Base-by-base conservation (phyloP, 805 yeast species). In the Lachancea waltii region DNA sequence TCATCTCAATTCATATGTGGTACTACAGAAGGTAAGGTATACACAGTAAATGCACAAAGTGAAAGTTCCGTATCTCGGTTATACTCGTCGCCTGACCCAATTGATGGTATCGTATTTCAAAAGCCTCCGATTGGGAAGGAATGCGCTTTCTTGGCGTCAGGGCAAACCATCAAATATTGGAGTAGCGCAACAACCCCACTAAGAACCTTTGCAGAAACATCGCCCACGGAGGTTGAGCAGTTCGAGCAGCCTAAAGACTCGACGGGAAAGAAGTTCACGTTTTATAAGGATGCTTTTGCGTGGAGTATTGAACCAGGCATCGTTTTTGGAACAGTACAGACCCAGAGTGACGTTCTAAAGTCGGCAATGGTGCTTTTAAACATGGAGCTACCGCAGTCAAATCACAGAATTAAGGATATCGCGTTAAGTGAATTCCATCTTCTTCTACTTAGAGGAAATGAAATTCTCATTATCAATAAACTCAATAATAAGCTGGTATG, bases 341-440 rank as follows among this genome's bases (percentile, higher is more conserved):
- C 15, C 16, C 8, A 21, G 35, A 20, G 54, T 28, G 41, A 60
- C 47, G 54, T 63, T 33, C 38, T 62, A 45, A 43, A 57, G 38
- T 45, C 59, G 48, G 61, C 69, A 1, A 69, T 64, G 33, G 57
- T 72, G 15, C 38, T 71, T 24, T 52, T 70, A 9, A 60, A 58
- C 21, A 50, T 62, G 24, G 73, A 69, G 47, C 47, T 70, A 5
- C 67, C 72, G 1, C 55, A 55, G 7, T 51, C 61, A 1, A 40
- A 47, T 1, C 60, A 57, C 23, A 50, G 49, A n/a, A 54, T 68
- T 19, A 56, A 59, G 30, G 64, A 72, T 7, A 49, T 77, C 2
- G 43, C 70, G 1, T 47, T 81, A 19, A 70, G 83, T 0, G 67
- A 69, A 33, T 81, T 70, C 46, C 83, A 80, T 52, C 48, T 79